Evolutionary conservation across 192 early-diverging fungal species (phyloP), one percentile per base, ranked within the genome.

Genomic region (Coemansia sp.): DNA sequence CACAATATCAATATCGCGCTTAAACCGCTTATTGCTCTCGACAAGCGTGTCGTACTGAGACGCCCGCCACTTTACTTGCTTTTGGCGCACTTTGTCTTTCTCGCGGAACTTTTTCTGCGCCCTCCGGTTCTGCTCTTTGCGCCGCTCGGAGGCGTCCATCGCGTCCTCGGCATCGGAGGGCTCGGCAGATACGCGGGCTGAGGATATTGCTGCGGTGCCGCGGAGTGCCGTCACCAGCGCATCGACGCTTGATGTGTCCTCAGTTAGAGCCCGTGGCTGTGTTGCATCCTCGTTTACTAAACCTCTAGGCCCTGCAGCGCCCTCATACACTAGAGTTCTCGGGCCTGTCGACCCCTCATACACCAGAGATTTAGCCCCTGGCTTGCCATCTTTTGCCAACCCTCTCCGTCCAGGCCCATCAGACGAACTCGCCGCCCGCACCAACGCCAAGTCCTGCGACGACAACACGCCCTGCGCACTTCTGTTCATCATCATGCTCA

Each of bases 51-150:
- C 79, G 64, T 82, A 82, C 67, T 82, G 79, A 36, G 72, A 66
- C 15, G 79, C 79, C 3, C 74, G 72, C 79, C 79, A 82, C 54
- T 82, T 82, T 62, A 82, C 40, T 37, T 82, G 74, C 63, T 82
- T 82, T 54, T 82, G 79, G 12, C 79, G 74, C 56, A 82, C 79
- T 63, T 82, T 82, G 74, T 82, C 79, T 66, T 82, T 82, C 22
- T 82, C 74, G 0, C 79, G 47, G 49, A 82, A 82, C 74, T 82
- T 82, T 25, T 82, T 82, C 65, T 82, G 79, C 17, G 79, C 79
- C n/a, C 79, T 52, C 12, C 79, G 69, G 64, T 82, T 82, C 70
- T 82, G 79, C 71, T 82, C 79, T 60, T 72, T 71, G 7, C 79
- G 62, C 20, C 79, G 69, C 66, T 82, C 79, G 10, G 70, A 56